Base-by-base conservation (phyloP, 2,329 filamentous ascomycete species). In the Scedosporium aurantiacum region DNA sequence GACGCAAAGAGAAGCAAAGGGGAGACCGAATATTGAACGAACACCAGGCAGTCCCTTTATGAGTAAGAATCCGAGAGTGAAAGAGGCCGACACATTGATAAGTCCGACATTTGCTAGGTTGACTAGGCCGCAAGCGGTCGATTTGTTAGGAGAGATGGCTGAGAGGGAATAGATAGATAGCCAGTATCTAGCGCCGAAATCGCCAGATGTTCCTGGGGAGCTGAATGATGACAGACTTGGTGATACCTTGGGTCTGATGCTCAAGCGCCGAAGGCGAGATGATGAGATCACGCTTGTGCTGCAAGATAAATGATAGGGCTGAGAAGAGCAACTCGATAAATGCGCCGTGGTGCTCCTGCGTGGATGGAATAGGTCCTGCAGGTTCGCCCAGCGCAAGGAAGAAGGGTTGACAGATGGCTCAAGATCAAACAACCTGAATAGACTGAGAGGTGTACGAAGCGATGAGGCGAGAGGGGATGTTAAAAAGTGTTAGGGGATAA, bases 41-140 rank as follows among this genome's bases (percentile, higher is more conserved):
- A 18, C 43, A 23, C 21, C 18, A 54, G n/a, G 23, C 23, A 14
- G 23, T 18, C 7, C 23, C 6, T 23, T 54, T 54, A 27, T 21
- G 50, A 54, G 50, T 54, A 54, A 14, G 50, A 27, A 23, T 54
- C n/a, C 23, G 50, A 14, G 50, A 23, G 50, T 23, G n/a, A 25
- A 54, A 54, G 18, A 54, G 50, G 50, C 12, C 50, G 50, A 27
- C 50, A 54, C 50, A 54, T 54, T 54, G 50, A 54, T 54, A 54
- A 54, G 50, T 54, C 23, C 50, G 50, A 54, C 50, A 54, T 54
- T 54, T 54, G 50, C 50, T 28, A 27, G 14, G 50, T 21, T 23
- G 50, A 23, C 27, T 21, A 23, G 50, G 50, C 50, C 50, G 50
- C 50, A 28, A 54, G 50, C 50, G 50, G 50, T 54, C 23, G 50